Base-by-base conservation (phyloP, 2,329 filamentous ascomycete species). In the Pseudocercospora crystallina region DNA sequence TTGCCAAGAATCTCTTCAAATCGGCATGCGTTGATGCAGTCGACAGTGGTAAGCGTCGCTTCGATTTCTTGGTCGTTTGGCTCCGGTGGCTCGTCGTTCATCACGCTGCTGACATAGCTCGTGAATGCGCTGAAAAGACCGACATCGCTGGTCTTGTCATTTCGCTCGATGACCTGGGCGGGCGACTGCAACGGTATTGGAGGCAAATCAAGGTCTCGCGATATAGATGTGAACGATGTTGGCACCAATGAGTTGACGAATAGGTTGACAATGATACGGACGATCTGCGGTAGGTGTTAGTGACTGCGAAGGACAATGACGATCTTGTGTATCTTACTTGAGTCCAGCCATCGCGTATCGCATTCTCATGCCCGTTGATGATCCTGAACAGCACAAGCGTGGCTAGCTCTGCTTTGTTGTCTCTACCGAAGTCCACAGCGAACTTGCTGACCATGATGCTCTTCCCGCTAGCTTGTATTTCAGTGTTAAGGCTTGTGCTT, bases 391-490 rank as follows among this genome's bases (percentile, higher is more conserved):
- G 77, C n/a, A 99, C 89, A 45, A 97, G 83, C 7, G 90, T 96
- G 5, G 94, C 92, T 47, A 99, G 77, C 68, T 99, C 92, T 33
- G 92, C 92, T 65, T 91, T 86, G 71, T 95, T 92, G 69, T 99
- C 90, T 59, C 92, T 81, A 35, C 94, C 94, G 65, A 99, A 90
- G 66, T 95, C 91, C 53, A 99, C 94, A 39, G 95, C 92, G 57
- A 96, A 84, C 75, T 97, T 92, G 68, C 92, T 97, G 60, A 99
- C 95, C 94, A 99, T 99, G 49, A 99, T 90, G 64, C 86, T 94
- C 70, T 88, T 91, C 59, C 94, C 88, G 48, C 63, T 62, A 10
- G 86, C 90, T 69, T 97, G 91, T 2, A 99, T 89, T 70, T 97
- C 94, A 0, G 95, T 97, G 66, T 99, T 99, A 26, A 99, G 79